Percentiles rank a stretch among this genome's conserved stretches.
Conservation (phyloP, 164 flowering plant species). For the Tetracentron sinense region DNA sequence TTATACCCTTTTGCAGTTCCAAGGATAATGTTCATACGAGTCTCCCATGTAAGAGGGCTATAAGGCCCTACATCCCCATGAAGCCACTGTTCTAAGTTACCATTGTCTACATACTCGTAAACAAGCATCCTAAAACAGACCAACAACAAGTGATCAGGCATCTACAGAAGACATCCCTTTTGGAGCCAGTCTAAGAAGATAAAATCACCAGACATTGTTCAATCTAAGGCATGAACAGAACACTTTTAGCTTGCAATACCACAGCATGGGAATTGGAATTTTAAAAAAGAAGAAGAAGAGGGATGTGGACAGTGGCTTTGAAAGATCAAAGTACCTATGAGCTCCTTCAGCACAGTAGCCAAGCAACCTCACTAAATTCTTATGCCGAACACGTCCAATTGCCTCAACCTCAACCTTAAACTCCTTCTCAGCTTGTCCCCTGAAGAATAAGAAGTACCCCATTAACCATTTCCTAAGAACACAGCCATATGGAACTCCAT, state of each 20-base stretch:
- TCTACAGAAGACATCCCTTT: too few relatives aligned
- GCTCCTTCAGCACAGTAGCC: conserved; percentile 94
- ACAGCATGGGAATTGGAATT: too few relatives aligned
- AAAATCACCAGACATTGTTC: too few relatives aligned
- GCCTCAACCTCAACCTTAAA: conserved; percentile 83
- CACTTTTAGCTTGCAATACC: too few relatives aligned
- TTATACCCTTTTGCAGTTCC: not conserved
- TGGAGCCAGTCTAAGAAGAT: too few relatives aligned
- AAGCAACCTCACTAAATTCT: conserved; percentile 88
- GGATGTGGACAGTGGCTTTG: not conserved
- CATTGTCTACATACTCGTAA: conserved; percentile 66
- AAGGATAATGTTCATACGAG: conserved; percentile 7
- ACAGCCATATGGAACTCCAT: too few relatives aligned
- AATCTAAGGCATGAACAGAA: too few relatives aligned
- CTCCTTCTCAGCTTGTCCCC: conserved; percentile 86
- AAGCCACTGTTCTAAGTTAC: too few relatives aligned
- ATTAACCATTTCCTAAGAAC: not conserved
- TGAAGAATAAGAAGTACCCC: conserved; percentile 12
- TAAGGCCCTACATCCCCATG: too few relatives aligned
- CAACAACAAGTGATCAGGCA: too few relatives aligned
- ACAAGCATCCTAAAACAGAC: conserved; percentile 61
- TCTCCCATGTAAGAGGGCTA: too few relatives aligned
- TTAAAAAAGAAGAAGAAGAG: not conserved
- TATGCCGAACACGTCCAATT: conserved; percentile 85
- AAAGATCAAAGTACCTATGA: conserved; percentile 51